phyloP scores from a whole-genome alignment of 2,329 filamentous ascomycete species.

The Pestalotiopsis sp. region DNA sequence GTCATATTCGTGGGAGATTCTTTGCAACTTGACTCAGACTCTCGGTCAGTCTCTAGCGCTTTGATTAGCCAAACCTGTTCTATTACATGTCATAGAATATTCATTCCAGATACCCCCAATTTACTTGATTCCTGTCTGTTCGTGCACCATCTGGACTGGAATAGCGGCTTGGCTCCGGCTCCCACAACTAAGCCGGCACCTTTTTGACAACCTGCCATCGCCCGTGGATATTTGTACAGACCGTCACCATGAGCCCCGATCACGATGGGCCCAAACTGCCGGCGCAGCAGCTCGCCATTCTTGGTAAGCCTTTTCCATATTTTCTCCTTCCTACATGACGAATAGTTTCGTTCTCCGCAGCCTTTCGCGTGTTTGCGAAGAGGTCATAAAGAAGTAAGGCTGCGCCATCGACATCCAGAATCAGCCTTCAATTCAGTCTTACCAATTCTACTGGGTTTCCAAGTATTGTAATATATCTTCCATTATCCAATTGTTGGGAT shows the following conservation, averaged over 20 bases:
- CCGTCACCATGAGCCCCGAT: slow-evolving; percentile 20
- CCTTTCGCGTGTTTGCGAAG: neutral
- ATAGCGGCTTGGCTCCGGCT: neutral
- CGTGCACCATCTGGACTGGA: neutral
- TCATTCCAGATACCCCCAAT: neutral
- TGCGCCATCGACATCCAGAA: neutral
- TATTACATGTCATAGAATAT: neutral
- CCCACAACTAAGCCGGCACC: neutral
- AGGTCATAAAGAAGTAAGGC: neutral
- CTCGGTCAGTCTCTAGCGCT: neutral
- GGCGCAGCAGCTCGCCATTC: slow-evolving; percentile 74
- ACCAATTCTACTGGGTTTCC: neutral
- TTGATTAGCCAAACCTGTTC: neutral
- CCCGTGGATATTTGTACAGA: neutral
- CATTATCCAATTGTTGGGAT: neutral
- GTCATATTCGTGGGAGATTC: slow-evolving; percentile 8
- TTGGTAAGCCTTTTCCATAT: slow-evolving; percentile 59
- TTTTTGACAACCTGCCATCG: neutral
- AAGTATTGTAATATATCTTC: neutral
- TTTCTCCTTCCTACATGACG: slow-evolving; percentile 14
- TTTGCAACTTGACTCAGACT: slow-evolving; percentile 11
- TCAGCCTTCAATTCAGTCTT: neutral
- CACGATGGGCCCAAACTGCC: slow-evolving; percentile 65
- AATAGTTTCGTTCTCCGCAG: neutral
- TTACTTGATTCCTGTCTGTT: neutral